phyloP scores from a whole-genome alignment of 1,284 basidiomycete species.

The Fomitopsis pinicola region DNA sequence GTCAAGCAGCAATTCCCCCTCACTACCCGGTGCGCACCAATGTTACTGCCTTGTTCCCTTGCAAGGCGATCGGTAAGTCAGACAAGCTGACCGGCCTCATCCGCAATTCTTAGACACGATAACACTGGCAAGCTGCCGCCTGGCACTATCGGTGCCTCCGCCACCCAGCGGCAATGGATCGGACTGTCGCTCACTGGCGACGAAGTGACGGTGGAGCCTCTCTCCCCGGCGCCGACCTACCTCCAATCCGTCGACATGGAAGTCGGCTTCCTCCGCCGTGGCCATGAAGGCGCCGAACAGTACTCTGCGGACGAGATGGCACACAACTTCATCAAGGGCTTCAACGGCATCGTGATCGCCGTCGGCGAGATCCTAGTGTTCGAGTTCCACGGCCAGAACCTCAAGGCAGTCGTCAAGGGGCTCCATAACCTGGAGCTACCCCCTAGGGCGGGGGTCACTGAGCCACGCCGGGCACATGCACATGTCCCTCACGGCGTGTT shows the following conservation, averaged over 20 bases:
- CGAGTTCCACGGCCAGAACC: slow-evolving; percentile 87
- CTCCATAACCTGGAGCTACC: slow-evolving; percentile 68
- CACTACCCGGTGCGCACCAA: slow-evolving; percentile 60
- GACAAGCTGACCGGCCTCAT: background rate
- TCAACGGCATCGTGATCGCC: slow-evolving; percentile 66
- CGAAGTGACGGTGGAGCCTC: slow-evolving; percentile 63
- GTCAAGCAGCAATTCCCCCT: slow-evolving; percentile 67
- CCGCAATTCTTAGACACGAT: slow-evolving; percentile 54
- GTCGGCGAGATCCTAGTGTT: slow-evolving; percentile 78
- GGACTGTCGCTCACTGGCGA: slow-evolving; percentile 79
- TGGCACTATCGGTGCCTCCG: slow-evolving; percentile 63
- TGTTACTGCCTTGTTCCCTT: background rate
- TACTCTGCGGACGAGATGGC: slow-evolving; percentile 88
- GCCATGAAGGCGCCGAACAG: slow-evolving; percentile 61
- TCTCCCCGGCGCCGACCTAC: slow-evolving; percentile 65
- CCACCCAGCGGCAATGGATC: slow-evolving; percentile 82
- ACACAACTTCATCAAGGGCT: slow-evolving; percentile 66
- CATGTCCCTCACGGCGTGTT: slow-evolving; percentile 62
- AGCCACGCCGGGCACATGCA: slow-evolving; percentile 18
- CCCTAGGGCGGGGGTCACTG: slow-evolving; percentile 43
- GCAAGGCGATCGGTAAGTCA: background rate
- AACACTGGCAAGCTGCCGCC: slow-evolving; percentile 63
- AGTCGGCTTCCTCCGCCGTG: slow-evolving; percentile 67
- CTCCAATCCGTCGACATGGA: slow-evolving; percentile 79
- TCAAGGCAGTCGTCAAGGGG: slow-evolving; percentile 72